Evolutionary conservation across 176 grass and related monocot genomes (phyloP).

Genomic region (Triticum monococcum): DNA sequence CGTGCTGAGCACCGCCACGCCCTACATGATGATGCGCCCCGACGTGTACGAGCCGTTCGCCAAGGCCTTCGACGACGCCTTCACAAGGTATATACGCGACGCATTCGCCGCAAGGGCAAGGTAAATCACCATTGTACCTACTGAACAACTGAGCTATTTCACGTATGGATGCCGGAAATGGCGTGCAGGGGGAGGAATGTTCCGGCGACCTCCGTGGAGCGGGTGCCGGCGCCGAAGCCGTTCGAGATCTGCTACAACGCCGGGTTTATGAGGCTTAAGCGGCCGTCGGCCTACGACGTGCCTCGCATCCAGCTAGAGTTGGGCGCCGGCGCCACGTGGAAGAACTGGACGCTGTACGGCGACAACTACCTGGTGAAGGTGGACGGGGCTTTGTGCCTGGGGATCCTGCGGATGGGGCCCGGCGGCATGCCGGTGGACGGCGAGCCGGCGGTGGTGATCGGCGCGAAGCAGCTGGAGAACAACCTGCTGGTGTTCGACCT

Average conservation of each 20-base stretch:
- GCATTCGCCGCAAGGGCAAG: too few species aligned
- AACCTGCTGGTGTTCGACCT: constrained; percentile 60
- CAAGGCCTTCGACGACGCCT: constrained; percentile 29
- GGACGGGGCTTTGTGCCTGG: constrained; percentile 10
- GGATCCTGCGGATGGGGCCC: constrained; percentile 45
- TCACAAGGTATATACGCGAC: background rate
- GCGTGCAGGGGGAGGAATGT: background rate
- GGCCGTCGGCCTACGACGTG: constrained; percentile 34
- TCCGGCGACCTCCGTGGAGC: too few species aligned
- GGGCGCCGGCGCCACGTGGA: constrained; percentile 16
- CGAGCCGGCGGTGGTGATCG: constrained; percentile 37
- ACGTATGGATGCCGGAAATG: too few species aligned
- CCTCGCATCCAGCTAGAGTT: constrained; percentile 43
- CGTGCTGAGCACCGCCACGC: constrained; percentile 40
- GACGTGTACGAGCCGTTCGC: constrained; percentile 44
- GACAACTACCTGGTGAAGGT: constrained; percentile 50
- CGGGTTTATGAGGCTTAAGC: constrained; percentile 28
- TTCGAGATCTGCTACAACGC: constrained; percentile 60
- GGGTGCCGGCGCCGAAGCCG: background rate
- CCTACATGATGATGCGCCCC: constrained; percentile 42
- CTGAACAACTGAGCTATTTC: too few species aligned
- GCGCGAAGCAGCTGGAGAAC: constrained; percentile 70
- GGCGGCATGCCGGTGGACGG: constrained; percentile 21
- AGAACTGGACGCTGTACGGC: constrained; percentile 50
- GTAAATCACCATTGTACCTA: too few species aligned